Evolutionary conservation across 305 asterid species (phyloP), one percentile per base, ranked within the genome.

Genomic region (Fraxinus sp.): DNA sequence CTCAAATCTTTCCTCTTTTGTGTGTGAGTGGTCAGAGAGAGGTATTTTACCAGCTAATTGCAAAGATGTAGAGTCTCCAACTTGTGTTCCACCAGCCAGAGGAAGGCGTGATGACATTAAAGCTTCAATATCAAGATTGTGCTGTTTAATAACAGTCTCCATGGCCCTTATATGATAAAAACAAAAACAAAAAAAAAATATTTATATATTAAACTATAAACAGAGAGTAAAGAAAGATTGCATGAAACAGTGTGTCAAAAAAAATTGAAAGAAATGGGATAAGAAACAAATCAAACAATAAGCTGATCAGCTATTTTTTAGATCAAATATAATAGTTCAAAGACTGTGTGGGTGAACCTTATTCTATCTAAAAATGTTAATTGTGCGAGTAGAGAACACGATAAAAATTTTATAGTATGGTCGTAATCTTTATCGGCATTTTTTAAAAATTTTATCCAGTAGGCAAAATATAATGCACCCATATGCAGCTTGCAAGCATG

Each of bases 131-230:
- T 96, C 99, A 85, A 96, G 97, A 86, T 91, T 93, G 88, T 96
- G 91, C 84, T 94, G 97, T 84, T 93, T 94, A 84, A 96, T 92
- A 76, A 96, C 98, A 83, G 98, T 96, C 90, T 96, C 98, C 99
- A 96, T 96, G 70, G 99, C 99, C 97, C 99, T 96, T 84, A 52
- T 81, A 88, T 81, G 24, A 64, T 79, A 28, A 79, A 70, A 26
- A 55, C 3, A 37, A 22, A 22, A 22, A 22, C 8, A 75, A 64
- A 72, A 66, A 30, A 28, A 30, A 52, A 10, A 16, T 16, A 49
- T 49, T 14, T 1, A 49, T 49, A 16, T 49, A 49, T 24, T 36
- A 52, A 73, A 55, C 83, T 32, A n/a, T 18, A 66, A 80, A 80
- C 78, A 64, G 16, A 70, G 5, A 59, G 49, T 49, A 72, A 41